Evolutionary conservation across 73 alveolate genomes (phyloP).

Genomic region (Tetrahymena borealis): DNA sequence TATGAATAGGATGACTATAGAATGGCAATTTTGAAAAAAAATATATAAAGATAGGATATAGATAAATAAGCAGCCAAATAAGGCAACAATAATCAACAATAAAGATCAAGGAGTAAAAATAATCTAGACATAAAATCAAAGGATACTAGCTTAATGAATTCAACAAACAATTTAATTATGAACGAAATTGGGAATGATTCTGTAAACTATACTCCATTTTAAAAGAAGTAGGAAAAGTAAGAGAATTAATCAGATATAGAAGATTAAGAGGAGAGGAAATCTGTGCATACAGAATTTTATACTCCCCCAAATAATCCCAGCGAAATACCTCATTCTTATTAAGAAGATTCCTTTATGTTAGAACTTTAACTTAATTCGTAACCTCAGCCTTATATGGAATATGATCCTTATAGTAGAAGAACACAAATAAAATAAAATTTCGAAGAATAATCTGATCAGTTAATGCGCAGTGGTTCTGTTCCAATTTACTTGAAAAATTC

Average conservation of each 20-base stretch:
- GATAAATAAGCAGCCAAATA: background rate
- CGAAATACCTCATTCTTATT: background rate
- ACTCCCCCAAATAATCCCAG: background rate
- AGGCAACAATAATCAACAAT: background rate
- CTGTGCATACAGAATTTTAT: background rate
- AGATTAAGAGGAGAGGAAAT: background rate
- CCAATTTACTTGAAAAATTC: background rate
- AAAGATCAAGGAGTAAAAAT: background rate
- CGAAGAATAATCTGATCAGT: background rate
- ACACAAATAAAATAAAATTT: background rate
- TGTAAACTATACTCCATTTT: background rate
- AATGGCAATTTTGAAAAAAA: background rate
- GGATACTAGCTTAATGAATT: background rate
- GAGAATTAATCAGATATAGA: background rate
- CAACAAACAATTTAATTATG: background rate
- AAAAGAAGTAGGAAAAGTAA: background rate
- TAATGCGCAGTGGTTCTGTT: background rate
- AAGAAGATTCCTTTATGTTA: background rate
- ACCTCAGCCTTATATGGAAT: background rate
- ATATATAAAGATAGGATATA: background rate
- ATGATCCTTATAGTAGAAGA: background rate
- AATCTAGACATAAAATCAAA: background rate
- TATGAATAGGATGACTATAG: background rate
- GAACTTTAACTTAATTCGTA: background rate
- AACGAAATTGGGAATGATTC: background rate